Conservation (phyloP, 2,329 filamentous ascomycete genomes). For the Sphaerulina vaccinii region DNA sequence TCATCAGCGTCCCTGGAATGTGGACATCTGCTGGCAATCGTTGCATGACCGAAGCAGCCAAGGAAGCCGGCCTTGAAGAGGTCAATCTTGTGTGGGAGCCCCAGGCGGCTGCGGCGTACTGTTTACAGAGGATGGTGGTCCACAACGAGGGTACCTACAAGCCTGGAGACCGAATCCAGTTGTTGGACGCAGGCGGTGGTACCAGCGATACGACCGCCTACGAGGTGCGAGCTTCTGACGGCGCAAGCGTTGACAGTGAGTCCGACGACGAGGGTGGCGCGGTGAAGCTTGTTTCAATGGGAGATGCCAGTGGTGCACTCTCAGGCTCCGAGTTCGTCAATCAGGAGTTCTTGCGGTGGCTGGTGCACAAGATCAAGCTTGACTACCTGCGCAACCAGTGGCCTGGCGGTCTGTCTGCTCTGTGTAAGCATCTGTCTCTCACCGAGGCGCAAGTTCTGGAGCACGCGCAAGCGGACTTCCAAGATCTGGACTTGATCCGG, state of each 20-base stretch:
- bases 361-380: neutral
- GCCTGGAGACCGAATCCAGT: constrained; percentile 6
- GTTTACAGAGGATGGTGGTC: neutral
- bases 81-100: constrained; percentile 20
- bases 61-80: constrained; percentile 8
- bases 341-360: constrained; percentile 5
- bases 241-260: neutral
- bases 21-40: constrained; percentile 14
- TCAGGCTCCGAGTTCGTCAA: constrained; percentile 17
- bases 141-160: neutral
- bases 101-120: constrained; percentile 18
- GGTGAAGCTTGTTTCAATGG: constrained; percentile 1
- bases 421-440: neutral
- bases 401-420: neutral
- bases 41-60: constrained; percentile 14
- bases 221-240: neutral
- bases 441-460: neutral
- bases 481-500: neutral
- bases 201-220: constrained; percentile 17
- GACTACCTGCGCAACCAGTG: neutral
- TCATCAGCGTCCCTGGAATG: constrained; percentile 16
- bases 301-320: constrained; percentile 8
- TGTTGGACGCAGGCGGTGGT: constrained; percentile 17
- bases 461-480: neutral
- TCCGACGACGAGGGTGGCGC: constrained; percentile 2